Evolutionary conservation across 441 rosid species (phyloP).

Genomic region (Pelargonium cotyledonis): DNA sequence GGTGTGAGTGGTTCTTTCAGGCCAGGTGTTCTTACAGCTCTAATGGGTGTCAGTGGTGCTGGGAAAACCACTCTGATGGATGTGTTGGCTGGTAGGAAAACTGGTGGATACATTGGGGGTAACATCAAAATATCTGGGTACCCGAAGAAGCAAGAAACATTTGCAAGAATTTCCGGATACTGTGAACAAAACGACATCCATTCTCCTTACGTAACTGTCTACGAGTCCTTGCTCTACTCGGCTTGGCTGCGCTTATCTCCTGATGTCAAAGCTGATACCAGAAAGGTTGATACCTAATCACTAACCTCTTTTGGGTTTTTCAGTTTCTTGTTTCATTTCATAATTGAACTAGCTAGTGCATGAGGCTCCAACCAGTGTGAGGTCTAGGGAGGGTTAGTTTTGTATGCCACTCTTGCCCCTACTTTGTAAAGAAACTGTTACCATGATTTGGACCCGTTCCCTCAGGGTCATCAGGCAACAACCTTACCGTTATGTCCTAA

Average conservation of each 20-base stretch:
- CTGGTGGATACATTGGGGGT: slow-evolving; percentile 60
- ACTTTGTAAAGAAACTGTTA: too few species aligned
- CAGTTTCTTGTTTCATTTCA: slow-evolving; percentile 30
- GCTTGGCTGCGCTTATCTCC: slow-evolving; percentile 58
- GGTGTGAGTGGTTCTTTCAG: slow-evolving; percentile 79
- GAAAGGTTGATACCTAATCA: slow-evolving; percentile 35
- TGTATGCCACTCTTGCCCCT: too few species aligned
- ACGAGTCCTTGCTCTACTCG: slow-evolving; percentile 59
- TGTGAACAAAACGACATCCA: slow-evolving; percentile 45
- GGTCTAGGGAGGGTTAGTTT: too few species aligned
- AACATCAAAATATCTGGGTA: slow-evolving; percentile 53
- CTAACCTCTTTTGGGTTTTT: too few species aligned
- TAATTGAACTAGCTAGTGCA: not conserved
- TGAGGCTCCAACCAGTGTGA: slow-evolving; percentile 14
- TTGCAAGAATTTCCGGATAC: slow-evolving; percentile 63
- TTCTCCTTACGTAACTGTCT: slow-evolving; percentile 42
- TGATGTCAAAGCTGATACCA: slow-evolving; percentile 38
- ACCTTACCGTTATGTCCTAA: too few species aligned
- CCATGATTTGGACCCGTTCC: too few species aligned
- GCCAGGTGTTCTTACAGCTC: slow-evolving; percentile 92
- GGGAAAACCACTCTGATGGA: slow-evolving; percentile 82
- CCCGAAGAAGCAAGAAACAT: slow-evolving; percentile 62
- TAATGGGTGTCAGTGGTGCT: slow-evolving; percentile 93
- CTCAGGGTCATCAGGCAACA: too few species aligned
- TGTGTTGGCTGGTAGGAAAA: slow-evolving; percentile 67